Conservation (phyloP, 495 filamentous ascomycete genomes). For the Xeromyces bisporus region DNA sequence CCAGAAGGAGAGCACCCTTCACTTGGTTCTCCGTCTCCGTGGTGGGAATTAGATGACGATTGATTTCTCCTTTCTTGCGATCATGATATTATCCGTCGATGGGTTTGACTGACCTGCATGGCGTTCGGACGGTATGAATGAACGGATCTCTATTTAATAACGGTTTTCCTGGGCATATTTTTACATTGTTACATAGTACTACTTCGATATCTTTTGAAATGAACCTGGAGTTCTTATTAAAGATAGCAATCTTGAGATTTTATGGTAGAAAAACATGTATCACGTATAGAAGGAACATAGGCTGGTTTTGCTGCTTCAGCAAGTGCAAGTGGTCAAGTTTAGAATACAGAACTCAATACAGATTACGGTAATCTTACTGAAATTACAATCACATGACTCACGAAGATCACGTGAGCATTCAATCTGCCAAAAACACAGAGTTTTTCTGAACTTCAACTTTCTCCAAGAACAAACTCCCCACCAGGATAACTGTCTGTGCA, state of each 20-base stretch:
- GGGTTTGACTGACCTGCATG: constrained; percentile 23
- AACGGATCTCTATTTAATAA: background rate
- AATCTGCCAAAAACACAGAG: too few relatives aligned
- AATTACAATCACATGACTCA: too few relatives aligned
- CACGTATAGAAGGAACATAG: too few relatives aligned
- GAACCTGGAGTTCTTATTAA: too few relatives aligned
- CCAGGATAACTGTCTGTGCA: background rate
- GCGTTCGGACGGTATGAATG: constrained; percentile 26
- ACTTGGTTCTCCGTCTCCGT: constrained; percentile 76
- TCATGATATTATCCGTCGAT: constrained; percentile 6
- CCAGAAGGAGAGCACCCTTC: constrained; percentile 81
- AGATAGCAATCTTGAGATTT: too few relatives aligned
- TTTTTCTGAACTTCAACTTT: too few relatives aligned
- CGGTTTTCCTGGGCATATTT: constrained; percentile 11
- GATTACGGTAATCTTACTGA: too few relatives aligned
- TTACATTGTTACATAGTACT: constrained; percentile 2
- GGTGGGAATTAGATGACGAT: constrained; percentile 48
- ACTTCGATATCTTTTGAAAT: background rate
- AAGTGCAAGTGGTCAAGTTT: too few relatives aligned
- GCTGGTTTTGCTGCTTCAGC: too few relatives aligned
- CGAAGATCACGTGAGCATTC: too few relatives aligned
- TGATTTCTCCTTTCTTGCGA: constrained; percentile 4
- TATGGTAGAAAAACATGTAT: too few relatives aligned
- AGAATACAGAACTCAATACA: too few relatives aligned
- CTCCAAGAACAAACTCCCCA: background rate